These are phyloP conservation scores for Passalora sequoiae DNA, from an alignment of 2,329 filamentous ascomycete genomes.

Conservation along the genomic window DNA sequence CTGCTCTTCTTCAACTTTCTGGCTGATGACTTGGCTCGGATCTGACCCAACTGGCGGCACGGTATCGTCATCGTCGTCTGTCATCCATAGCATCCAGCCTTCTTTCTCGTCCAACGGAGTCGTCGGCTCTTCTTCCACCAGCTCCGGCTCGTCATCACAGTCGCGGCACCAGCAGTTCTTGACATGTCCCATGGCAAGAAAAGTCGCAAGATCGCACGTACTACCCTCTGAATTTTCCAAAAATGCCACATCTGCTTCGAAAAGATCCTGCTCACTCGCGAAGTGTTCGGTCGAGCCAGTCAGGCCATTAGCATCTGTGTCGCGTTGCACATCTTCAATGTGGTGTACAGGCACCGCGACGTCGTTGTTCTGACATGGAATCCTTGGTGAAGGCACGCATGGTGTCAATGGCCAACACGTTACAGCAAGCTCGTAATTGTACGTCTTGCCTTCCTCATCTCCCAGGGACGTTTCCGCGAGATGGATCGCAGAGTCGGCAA, in stretches of 20 bases:
- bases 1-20: slow-evolving; percentile 1
- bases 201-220: slow-evolving; percentile 25
- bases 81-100: slow-evolving; percentile 22
- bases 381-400: background rate
- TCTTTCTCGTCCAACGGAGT: slow-evolving; percentile 12
- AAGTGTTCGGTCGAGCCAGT: slow-evolving; percentile 24
- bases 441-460: background rate
- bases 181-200: slow-evolving; percentile 29
- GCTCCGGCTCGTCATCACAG: slow-evolving; percentile 22
- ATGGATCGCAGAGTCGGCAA: slow-evolving; percentile 19
- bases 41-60: background rate
- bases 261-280: slow-evolving; percentile 26
- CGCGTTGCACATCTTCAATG: background rate
- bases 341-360: background rate
- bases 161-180: slow-evolving; percentile 29
- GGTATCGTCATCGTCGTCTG: slow-evolving; percentile 9
- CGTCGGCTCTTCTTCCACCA: slow-evolving; percentile 14
- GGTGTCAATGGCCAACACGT: slow-evolving; percentile 11
- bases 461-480: slow-evolving; percentile 14
- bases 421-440: slow-evolving; percentile 18
- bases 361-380: background rate
- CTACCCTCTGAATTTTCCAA: slow-evolving; percentile 11
- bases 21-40: background rate
- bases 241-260: slow-evolving; percentile 12
- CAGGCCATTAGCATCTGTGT: slow-evolving; percentile 13